These are phyloP conservation scores for Geoglossum glabrum DNA, from an alignment of 495 filamentous ascomycete genomes.

Conservation along the genomic window DNA sequence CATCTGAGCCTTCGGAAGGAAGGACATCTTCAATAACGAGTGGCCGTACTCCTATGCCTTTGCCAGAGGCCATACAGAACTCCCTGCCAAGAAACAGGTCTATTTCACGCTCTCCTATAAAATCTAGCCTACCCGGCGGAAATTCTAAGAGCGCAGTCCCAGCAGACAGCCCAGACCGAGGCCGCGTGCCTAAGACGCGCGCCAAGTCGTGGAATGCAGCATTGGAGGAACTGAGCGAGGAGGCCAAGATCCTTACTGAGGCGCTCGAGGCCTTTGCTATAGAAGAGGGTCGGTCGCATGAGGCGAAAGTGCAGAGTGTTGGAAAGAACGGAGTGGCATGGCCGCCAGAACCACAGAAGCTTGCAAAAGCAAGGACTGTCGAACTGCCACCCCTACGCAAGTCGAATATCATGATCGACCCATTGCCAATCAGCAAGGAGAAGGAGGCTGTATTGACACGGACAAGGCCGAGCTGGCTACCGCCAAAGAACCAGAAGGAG, in stretches of 20 bases:
- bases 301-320: conserved; percentile 30
- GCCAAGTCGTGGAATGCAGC: conserved; percentile 67
- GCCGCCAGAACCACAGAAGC: background rate
- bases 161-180: background rate
- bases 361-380: conserved; percentile 32
- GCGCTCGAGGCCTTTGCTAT: conserved; percentile 73
- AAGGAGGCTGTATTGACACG: conserved; percentile 83
- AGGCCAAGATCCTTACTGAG: conserved; percentile 75
- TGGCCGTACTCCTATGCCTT: background rate
- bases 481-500: conserved; percentile 82
- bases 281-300: conserved; percentile 31
- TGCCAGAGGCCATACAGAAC: background rate
- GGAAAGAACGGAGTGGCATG: background rate
- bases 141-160: background rate
- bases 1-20: background rate
- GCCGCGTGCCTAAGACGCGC: background rate
- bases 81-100: background rate
- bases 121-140: background rate
- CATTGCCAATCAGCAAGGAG: conserved; percentile 85
- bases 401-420: conserved; percentile 89
- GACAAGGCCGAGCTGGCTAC: conserved; percentile 86
- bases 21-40: background rate
- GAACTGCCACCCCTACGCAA: conserved; percentile 69
- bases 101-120: background rate
- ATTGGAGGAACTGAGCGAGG: conserved; percentile 59